These are phyloP conservation scores for Sporothrix mexicana DNA, from an alignment of 2,329 filamentous ascomycete species.

Conservation along the genomic window DNA sequence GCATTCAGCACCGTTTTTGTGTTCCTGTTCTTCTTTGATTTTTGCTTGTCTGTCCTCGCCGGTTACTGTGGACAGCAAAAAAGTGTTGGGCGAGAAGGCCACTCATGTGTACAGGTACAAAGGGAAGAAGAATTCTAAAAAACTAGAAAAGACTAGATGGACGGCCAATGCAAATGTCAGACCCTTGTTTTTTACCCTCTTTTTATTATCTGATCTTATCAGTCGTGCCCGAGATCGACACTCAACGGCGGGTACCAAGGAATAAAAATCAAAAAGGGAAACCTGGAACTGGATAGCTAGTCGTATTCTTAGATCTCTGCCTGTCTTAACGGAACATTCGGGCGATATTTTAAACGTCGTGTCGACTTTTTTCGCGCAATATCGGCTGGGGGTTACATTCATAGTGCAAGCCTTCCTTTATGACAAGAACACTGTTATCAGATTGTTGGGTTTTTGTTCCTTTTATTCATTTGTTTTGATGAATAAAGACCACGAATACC, in stretches of 20 bases:
- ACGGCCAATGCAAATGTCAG: neutral
- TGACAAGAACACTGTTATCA: no score
- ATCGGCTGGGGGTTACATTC: neutral
- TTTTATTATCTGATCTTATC: constrained; percentile 22
- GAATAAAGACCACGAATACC: no score
- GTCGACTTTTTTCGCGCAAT: neutral
- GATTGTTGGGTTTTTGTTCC: no score
- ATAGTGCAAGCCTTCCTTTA: no score
- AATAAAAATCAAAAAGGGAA: neutral
- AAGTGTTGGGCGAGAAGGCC: neutral
- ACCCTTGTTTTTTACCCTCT: neutral
- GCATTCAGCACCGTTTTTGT: no score
- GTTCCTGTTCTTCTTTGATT: no score
- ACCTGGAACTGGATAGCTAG: neutral
- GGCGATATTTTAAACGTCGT: neutral
- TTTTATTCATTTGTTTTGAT: no score
- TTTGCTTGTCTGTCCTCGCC: neutral
- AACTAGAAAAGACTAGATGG: no score
- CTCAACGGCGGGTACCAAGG: neutral
- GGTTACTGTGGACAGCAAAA: neutral
- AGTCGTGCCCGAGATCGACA: neutral
- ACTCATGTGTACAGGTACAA: neutral
- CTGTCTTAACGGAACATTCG: neutral
- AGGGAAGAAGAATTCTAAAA: neutral
- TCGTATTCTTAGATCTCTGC: neutral